phyloP scores from a whole-genome alignment of 2,329 filamentous ascomycete genomes.

The Aspergillus alliaceus region DNA sequence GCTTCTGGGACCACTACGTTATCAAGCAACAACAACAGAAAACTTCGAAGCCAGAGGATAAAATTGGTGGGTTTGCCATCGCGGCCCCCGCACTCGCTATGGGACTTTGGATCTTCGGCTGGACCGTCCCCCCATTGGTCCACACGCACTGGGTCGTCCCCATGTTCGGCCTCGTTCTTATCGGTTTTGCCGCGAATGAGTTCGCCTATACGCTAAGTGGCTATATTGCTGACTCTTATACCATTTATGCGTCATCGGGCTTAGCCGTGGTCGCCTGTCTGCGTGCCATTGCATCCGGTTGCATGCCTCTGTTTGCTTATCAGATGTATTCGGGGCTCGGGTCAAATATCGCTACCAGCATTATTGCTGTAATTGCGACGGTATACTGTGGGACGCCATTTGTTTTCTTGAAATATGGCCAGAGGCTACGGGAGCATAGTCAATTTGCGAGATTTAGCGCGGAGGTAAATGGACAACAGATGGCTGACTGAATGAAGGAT shows the following conservation, averaged over 20 bases:
- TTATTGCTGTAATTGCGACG: not conserved
- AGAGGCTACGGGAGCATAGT: not conserved
- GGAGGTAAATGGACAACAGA: not conserved
- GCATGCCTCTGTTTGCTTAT: not conserved
- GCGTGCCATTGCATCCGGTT: too few species aligned
- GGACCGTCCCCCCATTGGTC: not conserved
- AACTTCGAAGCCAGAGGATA: too few species aligned
- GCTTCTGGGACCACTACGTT: too few species aligned
- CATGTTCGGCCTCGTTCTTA: constrained; percentile 10
- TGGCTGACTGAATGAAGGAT: not conserved
- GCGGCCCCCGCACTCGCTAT: not conserved
- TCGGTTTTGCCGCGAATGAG: constrained; percentile 14
- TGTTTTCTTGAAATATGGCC: not conserved
- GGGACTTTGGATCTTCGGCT: not conserved
- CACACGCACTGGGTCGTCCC: not conserved
- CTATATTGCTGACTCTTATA: not conserved
- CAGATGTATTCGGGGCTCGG: too few species aligned
- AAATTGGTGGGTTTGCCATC: too few species aligned
- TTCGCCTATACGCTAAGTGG: constrained; percentile 9
- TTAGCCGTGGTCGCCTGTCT: not conserved
- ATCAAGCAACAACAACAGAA: too few species aligned
- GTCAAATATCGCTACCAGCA: too few species aligned
- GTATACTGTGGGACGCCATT: not conserved
- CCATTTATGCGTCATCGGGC: not conserved
- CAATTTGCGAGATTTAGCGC: not conserved